These are phyloP conservation scores for Paradendryphiella salina DNA, from an alignment of 2,329 filamentous ascomycete species.

Conservation along the genomic window DNA sequence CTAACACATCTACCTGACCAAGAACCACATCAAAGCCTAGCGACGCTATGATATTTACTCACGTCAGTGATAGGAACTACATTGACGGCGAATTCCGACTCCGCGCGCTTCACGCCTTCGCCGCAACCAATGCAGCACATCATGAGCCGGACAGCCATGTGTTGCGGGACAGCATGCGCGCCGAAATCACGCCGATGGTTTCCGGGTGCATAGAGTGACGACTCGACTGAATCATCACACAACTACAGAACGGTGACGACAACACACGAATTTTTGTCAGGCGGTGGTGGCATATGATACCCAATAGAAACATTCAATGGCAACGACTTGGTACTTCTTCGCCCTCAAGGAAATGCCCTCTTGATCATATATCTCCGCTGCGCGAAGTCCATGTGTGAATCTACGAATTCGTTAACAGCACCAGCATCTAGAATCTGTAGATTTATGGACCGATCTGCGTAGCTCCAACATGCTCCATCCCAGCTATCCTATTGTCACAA, in stretches of 20 bases:
- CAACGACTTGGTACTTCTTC: not conserved
- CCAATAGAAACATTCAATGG: conserved; percentile 13
- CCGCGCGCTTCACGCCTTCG: conserved; percentile 12
- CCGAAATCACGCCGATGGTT: conserved; percentile 6
- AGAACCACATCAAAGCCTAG: not conserved
- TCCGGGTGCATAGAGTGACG: not conserved
- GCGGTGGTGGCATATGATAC: conserved; percentile 12
- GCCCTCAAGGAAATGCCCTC: not conserved
- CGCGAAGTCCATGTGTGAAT: not conserved
- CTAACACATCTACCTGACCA: conserved; percentile 11
- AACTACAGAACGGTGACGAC: not conserved
- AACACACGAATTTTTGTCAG: not conserved
- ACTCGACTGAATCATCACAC: not conserved
- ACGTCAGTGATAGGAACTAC: conserved; percentile 16
- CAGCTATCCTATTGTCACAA: not conserved
- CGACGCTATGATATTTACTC: conserved; percentile 10
- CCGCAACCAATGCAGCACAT: conserved; percentile 15
- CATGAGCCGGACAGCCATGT: conserved; percentile 2
- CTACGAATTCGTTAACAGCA: not conserved
- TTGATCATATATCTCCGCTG: not conserved
- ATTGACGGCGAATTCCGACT: conserved; percentile 6
- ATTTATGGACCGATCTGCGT: no score
- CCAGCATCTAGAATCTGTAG: no score
- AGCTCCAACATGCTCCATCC: not conserved
- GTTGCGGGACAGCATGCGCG: conserved; percentile 14